phyloP scores from a whole-genome alignment of 1,139 yeast species.

The Kluyveromyces marxianus region DNA sequence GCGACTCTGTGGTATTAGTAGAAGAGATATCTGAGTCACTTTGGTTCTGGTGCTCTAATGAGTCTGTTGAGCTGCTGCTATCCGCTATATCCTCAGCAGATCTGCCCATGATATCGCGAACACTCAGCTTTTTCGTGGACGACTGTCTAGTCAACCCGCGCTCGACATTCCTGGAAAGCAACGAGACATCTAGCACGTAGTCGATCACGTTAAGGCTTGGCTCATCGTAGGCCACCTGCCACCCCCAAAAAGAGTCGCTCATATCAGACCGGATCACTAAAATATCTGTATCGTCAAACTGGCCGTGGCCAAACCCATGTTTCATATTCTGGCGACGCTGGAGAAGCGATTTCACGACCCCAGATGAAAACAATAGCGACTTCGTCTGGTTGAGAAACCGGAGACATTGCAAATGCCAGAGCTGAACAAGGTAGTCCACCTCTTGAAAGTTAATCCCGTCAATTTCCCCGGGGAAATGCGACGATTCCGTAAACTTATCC shows the following conservation, averaged over 20 bases:
- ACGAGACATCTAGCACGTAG: constrained; percentile 19
- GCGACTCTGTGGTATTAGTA: neutral
- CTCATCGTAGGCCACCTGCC: constrained; percentile 30
- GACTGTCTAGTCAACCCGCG: neutral
- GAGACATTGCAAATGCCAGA: constrained; percentile 24
- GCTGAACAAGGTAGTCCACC: constrained; percentile 13
- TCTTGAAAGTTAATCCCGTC: constrained; percentile 10
- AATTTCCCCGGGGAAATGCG: constrained; percentile 9
- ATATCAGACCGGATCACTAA: constrained; percentile 20
- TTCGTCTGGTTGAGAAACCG: constrained; percentile 20
- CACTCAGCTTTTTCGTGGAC: neutral
- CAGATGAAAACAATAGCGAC: constrained; percentile 22
- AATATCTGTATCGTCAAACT: constrained; percentile 16
- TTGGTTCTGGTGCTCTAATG: neutral
- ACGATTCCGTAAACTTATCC: neutral
- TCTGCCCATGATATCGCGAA: constrained; percentile 9
- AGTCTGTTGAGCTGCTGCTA: neutral
- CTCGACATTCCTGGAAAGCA: constrained; percentile 7
- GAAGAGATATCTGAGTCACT: neutral
- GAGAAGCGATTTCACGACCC: constrained; percentile 17
- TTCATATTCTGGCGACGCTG: constrained; percentile 9
- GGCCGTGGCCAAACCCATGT: constrained; percentile 6
- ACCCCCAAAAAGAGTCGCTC: constrained; percentile 16
- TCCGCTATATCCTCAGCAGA: constrained; percentile 10
- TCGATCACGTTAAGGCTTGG: constrained; percentile 27